phyloP scores from a whole-genome alignment of 257 asterid species.

The Nicotiana undulata region DNA sequence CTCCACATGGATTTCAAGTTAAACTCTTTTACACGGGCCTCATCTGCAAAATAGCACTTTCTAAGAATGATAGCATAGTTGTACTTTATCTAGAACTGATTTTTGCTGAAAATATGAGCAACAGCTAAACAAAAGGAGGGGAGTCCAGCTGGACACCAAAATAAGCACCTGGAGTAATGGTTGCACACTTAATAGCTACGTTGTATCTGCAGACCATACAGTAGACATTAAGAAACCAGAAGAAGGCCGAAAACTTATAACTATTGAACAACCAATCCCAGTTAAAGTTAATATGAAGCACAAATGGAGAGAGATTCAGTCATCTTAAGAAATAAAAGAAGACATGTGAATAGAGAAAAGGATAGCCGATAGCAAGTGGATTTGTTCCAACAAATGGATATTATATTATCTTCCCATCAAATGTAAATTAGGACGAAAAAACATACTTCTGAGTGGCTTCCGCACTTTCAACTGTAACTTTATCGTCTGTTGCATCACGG shows the following conservation, averaged over 20 bases:
- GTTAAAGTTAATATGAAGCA: neutral
- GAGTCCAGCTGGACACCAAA: neutral
- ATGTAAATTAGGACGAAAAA: neutral
- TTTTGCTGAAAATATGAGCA: neutral
- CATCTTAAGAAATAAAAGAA: neutral
- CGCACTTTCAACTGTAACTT: constrained; percentile 98
- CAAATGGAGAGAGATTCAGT: neutral
- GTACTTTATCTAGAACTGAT: neutral
- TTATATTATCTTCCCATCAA: neutral
- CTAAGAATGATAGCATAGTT: neutral
- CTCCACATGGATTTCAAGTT: constrained; percentile 87
- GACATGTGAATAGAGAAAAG: neutral
- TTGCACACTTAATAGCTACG: constrained; percentile 84
- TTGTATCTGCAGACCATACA: constrained; percentile 51
- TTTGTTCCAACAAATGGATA: neutral
- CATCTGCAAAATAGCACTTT: constrained; percentile 44
- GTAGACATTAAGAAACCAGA: neutral
- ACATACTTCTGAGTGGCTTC: constrained; percentile 96
- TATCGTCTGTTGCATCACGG: constrained; percentile 95
- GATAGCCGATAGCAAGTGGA: neutral
- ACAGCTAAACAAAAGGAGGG: neutral
- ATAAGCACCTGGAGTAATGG: constrained; percentile 71
- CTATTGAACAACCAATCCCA: neutral
- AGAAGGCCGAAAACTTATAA: neutral
- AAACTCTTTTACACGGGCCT: constrained; percentile 83